Percentiles rank a stretch among this genome's conserved stretches.
Evolutionary conservation across 139 green algal species (phyloP).

Genomic region (Tetratostichococcus sp.): DNA sequence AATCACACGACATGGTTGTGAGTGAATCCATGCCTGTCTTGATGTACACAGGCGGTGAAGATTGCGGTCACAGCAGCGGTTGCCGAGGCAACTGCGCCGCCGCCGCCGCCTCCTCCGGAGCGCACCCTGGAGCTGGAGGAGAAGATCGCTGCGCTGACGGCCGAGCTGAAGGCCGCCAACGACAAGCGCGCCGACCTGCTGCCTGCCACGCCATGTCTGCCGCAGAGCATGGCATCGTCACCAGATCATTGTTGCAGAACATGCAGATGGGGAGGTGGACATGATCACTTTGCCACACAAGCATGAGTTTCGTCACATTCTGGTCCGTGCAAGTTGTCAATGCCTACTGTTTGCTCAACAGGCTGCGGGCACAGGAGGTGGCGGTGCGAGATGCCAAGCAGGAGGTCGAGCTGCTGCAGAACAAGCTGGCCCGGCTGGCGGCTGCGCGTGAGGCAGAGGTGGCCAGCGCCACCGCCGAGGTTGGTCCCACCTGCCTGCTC

Average conservation of each 20-base stretch:
- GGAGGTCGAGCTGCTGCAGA: slow-evolving; percentile 70
- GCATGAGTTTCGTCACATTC: too few relatives aligned
- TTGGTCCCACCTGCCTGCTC: too few relatives aligned
- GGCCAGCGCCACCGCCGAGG: background rate
- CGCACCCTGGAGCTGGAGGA: slow-evolving; percentile 25
- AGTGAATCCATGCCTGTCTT: too few relatives aligned
- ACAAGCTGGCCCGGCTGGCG: slow-evolving; percentile 78
- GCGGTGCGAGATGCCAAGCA: slow-evolving; percentile 35
- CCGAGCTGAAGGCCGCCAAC: slow-evolving; percentile 10
- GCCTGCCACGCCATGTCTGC: too few relatives aligned
- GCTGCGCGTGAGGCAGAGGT: slow-evolving; percentile 52
- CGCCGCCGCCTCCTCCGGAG: slow-evolving; percentile 15
- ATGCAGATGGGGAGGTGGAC: too few relatives aligned
- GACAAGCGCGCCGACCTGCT: background rate
- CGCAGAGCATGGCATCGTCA: too few relatives aligned
- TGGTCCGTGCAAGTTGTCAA: too few relatives aligned
- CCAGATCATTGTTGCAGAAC: too few relatives aligned
- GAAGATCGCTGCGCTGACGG: slow-evolving; percentile 9
- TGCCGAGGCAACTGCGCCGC: slow-evolving; percentile 8
- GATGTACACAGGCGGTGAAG: slow-evolving; percentile 22
- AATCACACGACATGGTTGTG: too few relatives aligned
- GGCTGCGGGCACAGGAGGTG: background rate
- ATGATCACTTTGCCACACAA: too few relatives aligned
- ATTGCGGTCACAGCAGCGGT: slow-evolving; percentile 23
- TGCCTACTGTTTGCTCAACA: background rate